Evolutionary conservation across 2,329 filamentous ascomycete genomes (phyloP), one percentile per base, ranked within the genome.

Genomic region (Aureobasidium zeae): DNA sequence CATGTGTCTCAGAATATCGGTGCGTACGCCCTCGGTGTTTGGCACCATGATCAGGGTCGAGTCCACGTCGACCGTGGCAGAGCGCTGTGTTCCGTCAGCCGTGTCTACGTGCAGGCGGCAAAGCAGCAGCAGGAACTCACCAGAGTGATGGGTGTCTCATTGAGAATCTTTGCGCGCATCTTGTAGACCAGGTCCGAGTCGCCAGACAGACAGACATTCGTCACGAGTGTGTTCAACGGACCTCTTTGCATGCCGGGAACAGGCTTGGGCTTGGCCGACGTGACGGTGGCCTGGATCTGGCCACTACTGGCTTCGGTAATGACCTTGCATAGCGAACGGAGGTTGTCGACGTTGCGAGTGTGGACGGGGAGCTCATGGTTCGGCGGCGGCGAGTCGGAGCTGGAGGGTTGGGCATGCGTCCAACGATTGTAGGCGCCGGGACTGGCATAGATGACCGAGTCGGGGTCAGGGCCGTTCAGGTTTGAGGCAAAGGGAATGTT

Each of bases 401-500:
- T 84, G 55, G 85, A 86, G 60, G 86, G 84, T 21, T 36, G 28
- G 50, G 89, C 83, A 64, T 94, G 89, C 38, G 86, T 91, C 91
- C 91, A 98, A 62, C 86, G 80, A 53, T 89, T 76, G 52, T 94
- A 80, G 48, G 89, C 88, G 54, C 86, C 84, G 46, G 80, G 78
- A 51, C 85, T 94, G 51, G 89, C 87, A 67, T 95, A 89, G 49
- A 96, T 76, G 57, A 98, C 86, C 64, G 96, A 88, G 64, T 95
- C 87, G 53, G 83, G 83, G 58, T 96, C 87, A 51, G 91, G 91
- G 24, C 91, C 91, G 50, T 85, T 77, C 49, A 98, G 79, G 57
- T 89, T 89, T 51, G 86, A 94, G 54, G 87, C 81, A 67, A 96
- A 95, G 49, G 91, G 91, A 36, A 98, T 83, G 62, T 95, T 96